Base-by-base conservation (phyloP, 2,329 filamentous ascomycete species). In the Penicillium capsulatum region DNA sequence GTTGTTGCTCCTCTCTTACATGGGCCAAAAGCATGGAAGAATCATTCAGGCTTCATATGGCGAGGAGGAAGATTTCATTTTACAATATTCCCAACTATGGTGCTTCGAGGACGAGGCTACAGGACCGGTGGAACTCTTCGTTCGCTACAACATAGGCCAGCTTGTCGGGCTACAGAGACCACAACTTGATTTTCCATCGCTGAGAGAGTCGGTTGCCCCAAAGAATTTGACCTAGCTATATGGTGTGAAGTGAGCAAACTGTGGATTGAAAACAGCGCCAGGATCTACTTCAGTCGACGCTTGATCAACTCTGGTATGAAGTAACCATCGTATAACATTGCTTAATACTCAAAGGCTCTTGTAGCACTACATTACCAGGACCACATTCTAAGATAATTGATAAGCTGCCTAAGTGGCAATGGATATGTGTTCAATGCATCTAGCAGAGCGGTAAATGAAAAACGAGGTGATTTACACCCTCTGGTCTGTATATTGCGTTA, bases 91-190 rank as follows among this genome's bases (percentile, higher is more conserved):
- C 3, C 26, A n/a, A 7, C 9, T 35, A 14, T 40, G 32, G 32
- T 30, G 36, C 30, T 44, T 44, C 31, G 36, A 27, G 30, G 29
- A 36, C 33, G 42, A 36, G 17, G 48, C 39, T 17, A 45, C 40
- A 33, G 48, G 45, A 20, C 40, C 43, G 8, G 33, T 45, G 29
- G 42, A 44, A 34, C 26, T 37, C 6, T 44, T 44, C 10, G 11
- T 44, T 34, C 42, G 33, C 20, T 44, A 44, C 24, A 30, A 26
- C 16, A 22, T 44, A 9, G 29, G 41, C 11, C 20, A 35, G 33
- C 14, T 17, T 8, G 33, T 28, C 6, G 24, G 22, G 66, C 15
- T 30, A 26, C 24, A 36, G 34, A 36, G 34, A 36, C 26, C 34
- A 20, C 17, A 19, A 19, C 16, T 11, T 29, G 26, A 31, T 29